Evolutionary conservation across 2,329 filamentous ascomycete species (phyloP), one percentile per base, ranked within the genome.

Genomic region (Fusarium irregulare): DNA sequence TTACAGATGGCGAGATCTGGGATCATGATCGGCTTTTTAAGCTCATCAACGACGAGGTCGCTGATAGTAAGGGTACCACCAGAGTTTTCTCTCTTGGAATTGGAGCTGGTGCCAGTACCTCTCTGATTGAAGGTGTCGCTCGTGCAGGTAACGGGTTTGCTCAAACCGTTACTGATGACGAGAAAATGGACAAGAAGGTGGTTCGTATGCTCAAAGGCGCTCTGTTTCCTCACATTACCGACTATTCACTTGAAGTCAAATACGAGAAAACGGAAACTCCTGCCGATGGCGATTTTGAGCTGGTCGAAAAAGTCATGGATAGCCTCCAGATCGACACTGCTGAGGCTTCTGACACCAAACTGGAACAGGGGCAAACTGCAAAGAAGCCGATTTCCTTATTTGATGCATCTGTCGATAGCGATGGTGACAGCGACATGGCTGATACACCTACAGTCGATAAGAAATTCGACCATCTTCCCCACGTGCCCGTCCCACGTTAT

Each of bases 131-230:
- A 56, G 86, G 87, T 2, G 80, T 87, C 46, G 85, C 86, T 2
- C 79, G 83, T 8, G 84, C 83, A 12, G 87, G 88, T 3, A 84
- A 85, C 21, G 87, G 87, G 4, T 89, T 90, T 64, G 78, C 86
- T 1, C 91, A 93, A 76, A 83, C 85, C 0, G 90, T 93, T 0
- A 83, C 82, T 2, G 79, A 87, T 9, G 80, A 85, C 2, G 91
- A 93, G 76, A 88, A 89, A 73, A 87, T 93, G 78, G 88, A 91
- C 71, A 86, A 81, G 68, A 92, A 91, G 75, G 85, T 93, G 2
- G 84, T 93, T 4, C 86, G 91, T 4, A 93, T 94, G 91, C 81
- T 94, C 60, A 92, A 92, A 75, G 91, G 87, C 0, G 88, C 90
- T 0, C 78, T 93, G 21, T 88, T 86, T 3, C 89, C 90, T 0